Evolutionary conservation across 2,329 filamentous ascomycete species (phyloP), one percentile per base, ranked within the genome.

Genomic region (Fusarium nodosum): DNA sequence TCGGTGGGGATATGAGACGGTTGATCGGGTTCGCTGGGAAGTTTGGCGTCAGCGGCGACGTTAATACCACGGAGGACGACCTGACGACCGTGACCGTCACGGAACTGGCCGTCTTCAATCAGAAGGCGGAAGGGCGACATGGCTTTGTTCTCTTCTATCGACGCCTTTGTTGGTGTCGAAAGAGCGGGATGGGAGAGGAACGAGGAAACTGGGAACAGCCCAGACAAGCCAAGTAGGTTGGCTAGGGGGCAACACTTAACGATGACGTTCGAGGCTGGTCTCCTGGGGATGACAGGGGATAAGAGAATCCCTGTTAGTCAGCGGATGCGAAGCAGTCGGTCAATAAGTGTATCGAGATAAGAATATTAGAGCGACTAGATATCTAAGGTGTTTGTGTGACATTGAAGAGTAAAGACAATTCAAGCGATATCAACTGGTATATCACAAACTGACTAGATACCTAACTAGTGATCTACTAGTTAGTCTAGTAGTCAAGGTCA

Each of bases 1-100:
- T 89, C 84, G 16, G 93, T 86, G 33, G 85, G 79, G 13, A 93
- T 79, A 77, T 97, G 92, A 0, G 96, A 97, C 7, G 94, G 93
- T 56, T 92, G 85, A 69, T 97, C 84, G 18, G 96, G 96, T 36
- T 85, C 85, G 76, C 91, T 93, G 31, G 96, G 96, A 61, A 93
- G 91, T 82, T 99, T 99, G 75, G 92, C 90, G 77, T 98, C 95
- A 68, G 89, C 93, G 38, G 94, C 94, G 67, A 97, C 88, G 77
- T 99, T 99, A 83, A 99, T 97, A 69, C 96, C 96, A 69, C 96
- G 90, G 45, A 99, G 85, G 4, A 93, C 91, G 59, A 99, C 88
- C 80, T 98, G 92, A 66, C 96, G 91, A 70, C 94, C 91, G 69
- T 93, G 82, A 16, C 84, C 78, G 78, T 99, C 97, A 66, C 93